Conservation (phyloP, 257 asterid species). For the Scutellaria baicalensis region DNA sequence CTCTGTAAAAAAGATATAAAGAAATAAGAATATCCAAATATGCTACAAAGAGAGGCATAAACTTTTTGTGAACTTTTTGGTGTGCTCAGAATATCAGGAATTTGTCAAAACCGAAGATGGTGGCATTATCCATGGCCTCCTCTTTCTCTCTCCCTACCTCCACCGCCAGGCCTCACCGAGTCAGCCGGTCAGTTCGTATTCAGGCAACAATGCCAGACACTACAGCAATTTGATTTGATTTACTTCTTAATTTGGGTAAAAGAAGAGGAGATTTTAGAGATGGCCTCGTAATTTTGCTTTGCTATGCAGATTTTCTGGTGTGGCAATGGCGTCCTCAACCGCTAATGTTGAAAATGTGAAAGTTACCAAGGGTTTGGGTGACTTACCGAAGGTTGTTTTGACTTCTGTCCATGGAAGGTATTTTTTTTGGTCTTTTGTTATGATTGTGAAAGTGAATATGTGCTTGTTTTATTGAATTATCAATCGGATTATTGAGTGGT, state of each 20-base stretch:
- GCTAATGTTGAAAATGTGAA: constrained; percentile 49
- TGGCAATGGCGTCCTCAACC: constrained; percentile 68
- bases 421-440: not conserved
- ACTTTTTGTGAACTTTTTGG: not conserved
- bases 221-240: not conserved
- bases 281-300: not conserved
- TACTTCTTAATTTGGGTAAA: not conserved
- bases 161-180: constrained; percentile 50
- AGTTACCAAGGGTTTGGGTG: constrained; percentile 68
- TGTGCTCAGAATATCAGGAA: not conserved
- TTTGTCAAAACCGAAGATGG: constrained; percentile 33
- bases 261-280: not conserved
- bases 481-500: not conserved
- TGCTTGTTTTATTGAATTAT: not conserved
- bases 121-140: constrained; percentile 42
- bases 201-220: not conserved
- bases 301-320: constrained; percentile 46
- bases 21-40: not conserved
- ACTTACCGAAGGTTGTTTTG: constrained; percentile 70
- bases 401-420: constrained; percentile 87
- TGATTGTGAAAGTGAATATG: not conserved
- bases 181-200: constrained; percentile 47
- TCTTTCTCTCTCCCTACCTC: constrained; percentile 41
- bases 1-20: not conserved
- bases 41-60: not conserved